These are phyloP conservation scores for Pseudogymnoascus sp. DNA, from an alignment of 2,329 filamentous ascomycete genomes.

Conservation along the genomic window DNA sequence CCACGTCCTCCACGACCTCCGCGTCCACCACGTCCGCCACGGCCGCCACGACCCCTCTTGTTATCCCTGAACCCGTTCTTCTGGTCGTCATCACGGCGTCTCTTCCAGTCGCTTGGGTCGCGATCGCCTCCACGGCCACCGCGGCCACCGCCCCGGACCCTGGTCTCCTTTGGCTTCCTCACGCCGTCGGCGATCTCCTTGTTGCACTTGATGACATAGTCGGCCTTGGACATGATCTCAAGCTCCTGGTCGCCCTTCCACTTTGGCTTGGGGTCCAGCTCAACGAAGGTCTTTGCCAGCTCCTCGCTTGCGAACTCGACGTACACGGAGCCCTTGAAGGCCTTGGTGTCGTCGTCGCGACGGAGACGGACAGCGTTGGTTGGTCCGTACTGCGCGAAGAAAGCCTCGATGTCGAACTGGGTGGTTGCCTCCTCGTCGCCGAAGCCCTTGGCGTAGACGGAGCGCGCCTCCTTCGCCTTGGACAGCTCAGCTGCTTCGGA, in stretches of 20 bases:
- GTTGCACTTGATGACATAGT: constrained; percentile 73
- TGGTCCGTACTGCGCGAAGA: constrained; percentile 74
- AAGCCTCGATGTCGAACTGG: constrained; percentile 89
- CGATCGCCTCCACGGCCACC: constrained; percentile 33
- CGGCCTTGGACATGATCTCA: constrained; percentile 77
- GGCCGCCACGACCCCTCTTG: constrained; percentile 32
- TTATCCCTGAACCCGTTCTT: constrained; percentile 47
- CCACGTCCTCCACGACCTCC: constrained; percentile 37
- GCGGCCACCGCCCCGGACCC: constrained; percentile 21
- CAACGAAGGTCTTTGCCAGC: constrained; percentile 70
- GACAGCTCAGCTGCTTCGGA: constrained; percentile 38
- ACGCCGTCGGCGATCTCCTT: constrained; percentile 64
- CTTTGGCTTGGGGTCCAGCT: constrained; percentile 68
- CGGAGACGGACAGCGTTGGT: constrained; percentile 81
- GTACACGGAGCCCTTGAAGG: constrained; percentile 95
- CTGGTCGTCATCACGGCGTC: constrained; percentile 53
- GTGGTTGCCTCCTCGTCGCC: constrained; percentile 74
- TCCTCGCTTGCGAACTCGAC: constrained; percentile 83
- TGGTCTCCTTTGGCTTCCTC: constrained; percentile 46
- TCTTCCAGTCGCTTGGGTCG: constrained; percentile 55
- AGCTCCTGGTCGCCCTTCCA: constrained; percentile 71
- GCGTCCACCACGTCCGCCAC: constrained; percentile 35
- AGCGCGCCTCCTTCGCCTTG: constrained; percentile 58
- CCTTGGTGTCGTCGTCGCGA: constrained; percentile 55
- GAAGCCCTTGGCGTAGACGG: constrained; percentile 91